Evolutionary conservation across 495 filamentous ascomycete species (phyloP), one percentile per base, ranked within the genome.

Genomic region (Aspergillus leporis): DNA sequence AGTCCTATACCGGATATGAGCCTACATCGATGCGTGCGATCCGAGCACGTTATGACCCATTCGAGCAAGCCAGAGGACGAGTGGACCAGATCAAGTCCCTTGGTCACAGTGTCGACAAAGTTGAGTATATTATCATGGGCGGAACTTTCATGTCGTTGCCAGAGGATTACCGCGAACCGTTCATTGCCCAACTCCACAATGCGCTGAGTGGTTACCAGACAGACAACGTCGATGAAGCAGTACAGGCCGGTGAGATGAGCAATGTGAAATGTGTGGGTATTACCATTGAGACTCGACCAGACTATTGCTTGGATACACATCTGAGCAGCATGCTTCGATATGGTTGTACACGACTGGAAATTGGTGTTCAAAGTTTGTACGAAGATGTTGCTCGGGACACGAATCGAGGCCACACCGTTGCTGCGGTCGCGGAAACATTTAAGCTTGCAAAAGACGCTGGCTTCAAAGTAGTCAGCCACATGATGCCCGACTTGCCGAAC

Each of bases 101-200:
- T 18, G 94, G 94, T 1, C 94, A 98, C 74, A 95, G 90, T 57
- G 94, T 98, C 32, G 94, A 98, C 73, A 98, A 98, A 69, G 94
- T 98, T 3, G 94, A 98, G 77, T 98, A 97, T 70, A 98, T 98
- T 68, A 96, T 98, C 63, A 98, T 98, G 94, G 94, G 94, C 57
- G 94, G 94, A 58, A 98, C 94, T 1, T 98, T 98, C 72, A 98
- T 98, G 94, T 97, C 93, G 0, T 75, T 98, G 16, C 84, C 94
- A 4, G 86, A 92, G 65, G 83, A 86, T 12, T 98, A 98, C 70
- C 81, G 94, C 30, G 90, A 98, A 46, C 83, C 89, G 36, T 98
- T 98, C 66, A 95, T 98, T 51, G 88, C 92, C 9, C 92, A 96
- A 64, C 82, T 98, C 53, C 95, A 98, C 75, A 98, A 98, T 71